Base-by-base conservation (phyloP, 306 rosid species). In the Prosopis cineraria region DNA sequence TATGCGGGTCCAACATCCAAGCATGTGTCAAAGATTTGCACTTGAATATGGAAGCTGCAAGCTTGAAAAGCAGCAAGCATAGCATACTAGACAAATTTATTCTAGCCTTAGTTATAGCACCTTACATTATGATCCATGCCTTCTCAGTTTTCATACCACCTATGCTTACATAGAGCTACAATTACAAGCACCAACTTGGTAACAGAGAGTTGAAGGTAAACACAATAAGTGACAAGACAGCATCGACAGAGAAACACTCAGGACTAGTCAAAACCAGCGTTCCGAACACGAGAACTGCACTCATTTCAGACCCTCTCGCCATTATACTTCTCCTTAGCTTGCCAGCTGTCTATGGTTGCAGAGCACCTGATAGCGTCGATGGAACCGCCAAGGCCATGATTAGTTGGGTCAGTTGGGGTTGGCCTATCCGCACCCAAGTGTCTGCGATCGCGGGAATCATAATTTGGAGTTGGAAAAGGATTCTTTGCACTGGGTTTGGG, bases 271-370 rank as follows among this genome's bases (percentile, higher is more conserved):
- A 27, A 25, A 5, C 39, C 12, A 12, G 66, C n/a, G n/a, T n/a
- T n/a, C n/a, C n/a, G n/a, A n/a, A n/a, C n/a, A n/a, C n/a, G n/a
- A 16, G 68, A 29, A 13, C 29, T 2, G 66, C 39, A 12, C 31
- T 34, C 41, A 37, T 56, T 30, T 64, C 12, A 76, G 68, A 81
- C 8, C 40, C 25, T 62, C 43, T 0, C 22, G 66, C 86, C 86
- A 0, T 53, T 72, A 25, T 44, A 81, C 62, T 0, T 74, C 73
- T 27, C 31, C 68, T 53, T 65, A 37, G 85, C 88, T 59, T 70
- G 24, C 73, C 27, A 22, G 34, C 82, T 60, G 31, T 85, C 36
- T 4, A 85, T 85, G 58, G 77, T 39, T 20, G 24, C 40, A 16
- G 2, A 16, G 20, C 22, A 10, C 22, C 67, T 7, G 11, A 22